Conservation (phyloP, 2,329 filamentous ascomycete species). For the Lasiodiplodia sp. region DNA sequence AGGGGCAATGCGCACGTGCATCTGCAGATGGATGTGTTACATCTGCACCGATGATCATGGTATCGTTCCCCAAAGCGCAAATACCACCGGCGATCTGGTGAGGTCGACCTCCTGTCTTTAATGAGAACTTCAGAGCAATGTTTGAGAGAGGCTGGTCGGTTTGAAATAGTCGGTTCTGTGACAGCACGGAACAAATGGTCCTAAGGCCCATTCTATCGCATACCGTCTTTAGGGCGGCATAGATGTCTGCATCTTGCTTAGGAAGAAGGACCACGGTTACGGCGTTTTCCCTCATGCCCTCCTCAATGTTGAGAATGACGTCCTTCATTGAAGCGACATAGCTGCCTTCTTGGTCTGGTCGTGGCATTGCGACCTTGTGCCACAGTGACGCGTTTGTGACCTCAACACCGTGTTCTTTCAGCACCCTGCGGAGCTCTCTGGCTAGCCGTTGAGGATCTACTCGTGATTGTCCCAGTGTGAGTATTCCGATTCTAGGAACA, state of each 20-base stretch:
- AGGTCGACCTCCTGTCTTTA: slow-evolving; percentile 11
- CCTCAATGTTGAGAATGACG: not conserved
- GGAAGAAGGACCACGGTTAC: slow-evolving; percentile 17
- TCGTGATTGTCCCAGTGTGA: not conserved
- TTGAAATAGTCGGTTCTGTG: not conserved
- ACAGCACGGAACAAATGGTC: slow-evolving; percentile 5
- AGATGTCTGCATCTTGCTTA: not conserved
- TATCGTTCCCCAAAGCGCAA: slow-evolving; percentile 30
- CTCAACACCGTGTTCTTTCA: not conserved
- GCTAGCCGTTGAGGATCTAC: not conserved
- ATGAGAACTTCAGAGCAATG: slow-evolving; percentile 18
- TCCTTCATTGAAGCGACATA: not conserved
- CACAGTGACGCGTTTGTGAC: not conserved
- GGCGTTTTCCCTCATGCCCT: not conserved
- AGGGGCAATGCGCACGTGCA: slow-evolving; percentile 41
- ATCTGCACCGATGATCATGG: slow-evolving; percentile 53
- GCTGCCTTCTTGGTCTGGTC: not conserved
- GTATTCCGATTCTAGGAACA: not conserved
- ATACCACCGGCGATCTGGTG: not conserved
- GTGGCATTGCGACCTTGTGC: not conserved
- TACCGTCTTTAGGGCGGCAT: slow-evolving; percentile 20
- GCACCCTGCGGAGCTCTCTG: not conserved
- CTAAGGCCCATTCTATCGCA: slow-evolving; percentile 30
- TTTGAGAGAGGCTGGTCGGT: slow-evolving; percentile 15
- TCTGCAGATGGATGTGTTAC: slow-evolving; percentile 49